These are phyloP conservation scores for Fusarium albidum DNA, from an alignment of 2,329 filamentous ascomycete genomes.

Conservation along the genomic window DNA sequence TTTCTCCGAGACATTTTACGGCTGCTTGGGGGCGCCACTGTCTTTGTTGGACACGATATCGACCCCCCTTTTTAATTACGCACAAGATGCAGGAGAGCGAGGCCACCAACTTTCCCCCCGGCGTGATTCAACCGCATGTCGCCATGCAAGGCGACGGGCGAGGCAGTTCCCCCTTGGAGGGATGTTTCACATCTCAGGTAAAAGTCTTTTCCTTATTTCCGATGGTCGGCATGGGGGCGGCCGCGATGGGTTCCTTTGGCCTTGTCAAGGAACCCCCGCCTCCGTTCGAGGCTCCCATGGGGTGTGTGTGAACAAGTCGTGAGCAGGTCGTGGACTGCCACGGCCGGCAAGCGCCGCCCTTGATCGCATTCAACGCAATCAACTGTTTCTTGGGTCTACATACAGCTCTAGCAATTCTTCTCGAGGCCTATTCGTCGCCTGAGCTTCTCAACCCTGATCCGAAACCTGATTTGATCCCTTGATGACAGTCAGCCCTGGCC, in stretches of 20 bases:
- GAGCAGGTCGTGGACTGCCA: not conserved
- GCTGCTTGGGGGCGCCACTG: constrained; percentile 11
- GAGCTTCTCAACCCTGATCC: not conserved
- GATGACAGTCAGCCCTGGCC: not conserved
- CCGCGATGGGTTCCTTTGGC: too few species aligned
- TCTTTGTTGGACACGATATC: not conserved
- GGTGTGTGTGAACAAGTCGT: too few species aligned
- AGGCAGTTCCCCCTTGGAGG: not conserved
- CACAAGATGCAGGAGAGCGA: constrained; percentile 4
- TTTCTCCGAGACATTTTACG: constrained; percentile 19
- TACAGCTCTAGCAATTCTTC: not conserved
- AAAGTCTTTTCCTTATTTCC: constrained; percentile 10
- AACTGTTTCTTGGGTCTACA: not conserved
- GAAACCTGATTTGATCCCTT: not conserved
- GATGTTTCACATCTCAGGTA: constrained; percentile 10
- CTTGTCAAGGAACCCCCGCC: not conserved
- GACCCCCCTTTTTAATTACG: constrained; percentile 3
- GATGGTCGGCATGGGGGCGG: not conserved
- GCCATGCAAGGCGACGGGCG: constrained; percentile 15
- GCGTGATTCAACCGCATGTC: not conserved
- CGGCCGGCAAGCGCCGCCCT: not conserved
- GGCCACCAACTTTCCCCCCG: not conserved
- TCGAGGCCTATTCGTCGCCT: not conserved
- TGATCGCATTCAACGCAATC: not conserved
- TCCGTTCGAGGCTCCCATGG: too few species aligned